A percentile compares a stretch with the other conserved stretches of the same genome.
Evolutionary conservation across 257 asterid genomes (phyloP).

Genomic region (Solanum chiquidenum): DNA sequence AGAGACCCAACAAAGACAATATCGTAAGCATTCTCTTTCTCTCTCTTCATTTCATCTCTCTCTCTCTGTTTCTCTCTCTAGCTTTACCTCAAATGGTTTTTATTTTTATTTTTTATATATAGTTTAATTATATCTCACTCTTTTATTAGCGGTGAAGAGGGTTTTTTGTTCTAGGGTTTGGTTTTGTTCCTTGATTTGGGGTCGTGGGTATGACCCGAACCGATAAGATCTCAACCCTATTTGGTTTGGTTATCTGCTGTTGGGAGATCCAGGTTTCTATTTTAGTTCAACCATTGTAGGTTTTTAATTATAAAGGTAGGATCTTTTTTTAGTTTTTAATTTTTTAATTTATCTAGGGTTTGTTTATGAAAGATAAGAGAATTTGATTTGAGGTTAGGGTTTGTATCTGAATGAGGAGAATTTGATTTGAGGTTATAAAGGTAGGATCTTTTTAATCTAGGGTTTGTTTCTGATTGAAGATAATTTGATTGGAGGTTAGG

Average conservation of each 20-base stretch:
- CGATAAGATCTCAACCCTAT: neutral
- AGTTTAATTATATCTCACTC: neutral
- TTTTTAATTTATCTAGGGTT: conserved; percentile 2
- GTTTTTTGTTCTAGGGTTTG: neutral
- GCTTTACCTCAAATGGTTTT: conserved; percentile 1
- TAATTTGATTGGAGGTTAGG: conserved; percentile 1
- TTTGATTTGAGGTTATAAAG: neutral
- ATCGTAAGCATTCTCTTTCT: conserved; percentile 33
- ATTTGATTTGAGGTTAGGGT: conserved; percentile 8
- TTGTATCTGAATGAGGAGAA: conserved; percentile 2
- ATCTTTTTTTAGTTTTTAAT: neutral
- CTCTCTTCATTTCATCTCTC: neutral
- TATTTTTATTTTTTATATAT: neutral
- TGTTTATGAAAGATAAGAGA: neutral
- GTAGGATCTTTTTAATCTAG: neutral
- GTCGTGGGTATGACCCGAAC: conserved; percentile 20
- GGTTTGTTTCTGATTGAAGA: neutral
- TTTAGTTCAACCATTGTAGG: neutral
- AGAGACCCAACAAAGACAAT: conserved; percentile 20
- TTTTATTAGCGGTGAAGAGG: neutral
- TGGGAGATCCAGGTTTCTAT: conserved; percentile 2
- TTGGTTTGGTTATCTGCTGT: neutral
- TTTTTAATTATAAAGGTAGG: conserved; percentile 24
- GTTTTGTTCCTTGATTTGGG: conserved; percentile 18
- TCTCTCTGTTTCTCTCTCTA: conserved; percentile 10